Evolutionary conservation across 345 rosid genomes (phyloP).

Genomic region (thale cress (Arabidopsis thaliana)): DNA sequence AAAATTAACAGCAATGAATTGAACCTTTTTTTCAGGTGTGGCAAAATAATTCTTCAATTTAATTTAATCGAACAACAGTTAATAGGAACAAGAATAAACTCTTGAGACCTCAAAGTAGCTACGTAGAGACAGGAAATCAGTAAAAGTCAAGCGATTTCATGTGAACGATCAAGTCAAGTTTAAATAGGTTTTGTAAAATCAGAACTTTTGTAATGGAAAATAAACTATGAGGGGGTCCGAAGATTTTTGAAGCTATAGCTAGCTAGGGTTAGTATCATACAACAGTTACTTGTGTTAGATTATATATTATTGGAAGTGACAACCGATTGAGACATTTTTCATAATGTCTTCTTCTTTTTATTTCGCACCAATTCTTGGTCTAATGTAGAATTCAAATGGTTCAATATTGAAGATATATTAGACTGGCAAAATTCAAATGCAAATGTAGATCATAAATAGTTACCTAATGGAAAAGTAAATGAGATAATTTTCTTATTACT

Average conservation of each 20-base stretch:
- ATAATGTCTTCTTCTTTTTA: conserved; percentile 31
- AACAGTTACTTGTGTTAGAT: conserved; percentile 43
- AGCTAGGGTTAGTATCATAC: conserved; percentile 47
- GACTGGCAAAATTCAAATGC: background rate
- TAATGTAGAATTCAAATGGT: background rate
- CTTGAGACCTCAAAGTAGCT: conserved; percentile 26
- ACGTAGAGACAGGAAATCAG: conserved; percentile 35
- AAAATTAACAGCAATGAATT: background rate
- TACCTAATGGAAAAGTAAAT: background rate
- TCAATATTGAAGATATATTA: background rate
- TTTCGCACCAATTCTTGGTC: background rate
- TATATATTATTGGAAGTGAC: conserved; percentile 56
- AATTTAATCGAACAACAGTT: background rate
- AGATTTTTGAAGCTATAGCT: conserved; percentile 41
- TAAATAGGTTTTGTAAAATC: conserved; percentile 40
- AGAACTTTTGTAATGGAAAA: conserved; percentile 21
- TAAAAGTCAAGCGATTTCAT: conserved; percentile 36
- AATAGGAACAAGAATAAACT: conserved; percentile 5
- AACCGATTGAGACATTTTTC: conserved; percentile 56
- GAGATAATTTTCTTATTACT: background rate
- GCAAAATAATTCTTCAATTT: background rate
- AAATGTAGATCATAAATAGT: background rate
- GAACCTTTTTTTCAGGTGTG: background rate
- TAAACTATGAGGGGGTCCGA: conserved; percentile 41
- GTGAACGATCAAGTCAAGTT: conserved; percentile 41